Conservation (phyloP, 345 rosid genomes). For the Punica granatum region DNA sequence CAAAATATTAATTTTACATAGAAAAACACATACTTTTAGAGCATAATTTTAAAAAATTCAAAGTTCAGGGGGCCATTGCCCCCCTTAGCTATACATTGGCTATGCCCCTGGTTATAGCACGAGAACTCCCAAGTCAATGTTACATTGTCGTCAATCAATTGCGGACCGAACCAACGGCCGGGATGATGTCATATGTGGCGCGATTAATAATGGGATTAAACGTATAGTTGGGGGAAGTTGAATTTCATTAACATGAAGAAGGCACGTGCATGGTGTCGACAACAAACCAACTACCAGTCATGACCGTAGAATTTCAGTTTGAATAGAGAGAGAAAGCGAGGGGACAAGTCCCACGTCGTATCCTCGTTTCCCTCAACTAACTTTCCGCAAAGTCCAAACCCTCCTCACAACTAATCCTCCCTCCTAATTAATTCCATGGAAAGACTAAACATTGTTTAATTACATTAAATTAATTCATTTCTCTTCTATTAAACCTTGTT, state of each 20-base stretch:
- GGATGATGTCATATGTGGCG: neutral
- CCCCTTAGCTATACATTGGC: no score
- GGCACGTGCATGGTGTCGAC: neutral
- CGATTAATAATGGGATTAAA: neutral
- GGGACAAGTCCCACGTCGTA: constrained; percentile 1
- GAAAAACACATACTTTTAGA: no score
- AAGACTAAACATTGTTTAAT: neutral
- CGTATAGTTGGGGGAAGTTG: no score
- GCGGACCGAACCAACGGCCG: no score
- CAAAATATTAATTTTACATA: no score
- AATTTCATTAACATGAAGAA: no score
- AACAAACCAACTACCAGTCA: neutral
- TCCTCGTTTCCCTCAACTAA: neutral
- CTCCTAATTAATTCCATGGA: neutral
- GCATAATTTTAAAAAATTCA: no score
- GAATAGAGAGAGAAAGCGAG: neutral
- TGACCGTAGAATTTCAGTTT: neutral
- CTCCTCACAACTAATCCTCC: neutral
- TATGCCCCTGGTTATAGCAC: no score
- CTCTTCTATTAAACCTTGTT: neutral
- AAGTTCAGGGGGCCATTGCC: no score
- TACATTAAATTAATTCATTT: neutral
- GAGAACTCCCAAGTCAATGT: no score
- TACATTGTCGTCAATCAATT: no score
- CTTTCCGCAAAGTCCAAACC: constrained; percentile 2